Evolutionary conservation across 306 rosid genomes (phyloP).

Genomic region (Erythrophleum fordii): DNA sequence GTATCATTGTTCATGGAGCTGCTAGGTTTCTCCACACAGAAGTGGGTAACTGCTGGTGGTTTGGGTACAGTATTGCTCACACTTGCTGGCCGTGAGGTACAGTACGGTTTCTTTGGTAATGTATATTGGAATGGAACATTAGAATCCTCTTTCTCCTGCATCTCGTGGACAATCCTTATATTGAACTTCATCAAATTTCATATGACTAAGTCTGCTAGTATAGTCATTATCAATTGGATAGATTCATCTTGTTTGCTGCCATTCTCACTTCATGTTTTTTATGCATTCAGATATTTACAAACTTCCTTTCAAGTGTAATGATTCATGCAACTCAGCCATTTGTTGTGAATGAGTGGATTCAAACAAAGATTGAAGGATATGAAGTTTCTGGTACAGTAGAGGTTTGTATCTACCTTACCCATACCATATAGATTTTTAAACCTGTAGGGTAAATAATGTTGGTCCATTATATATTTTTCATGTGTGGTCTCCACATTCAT

Average conservation of each 20-base stretch:
- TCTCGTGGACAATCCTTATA: slow-evolving; percentile 7
- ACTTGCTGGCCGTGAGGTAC: slow-evolving; percentile 98
- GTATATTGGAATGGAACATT: slow-evolving; percentile 8
- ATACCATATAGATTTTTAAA: background rate
- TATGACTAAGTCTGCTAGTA: background rate
- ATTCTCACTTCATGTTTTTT: slow-evolving; percentile 45
- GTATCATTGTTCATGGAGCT: slow-evolving; percentile 95
- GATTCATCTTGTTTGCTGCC: slow-evolving; percentile 30
- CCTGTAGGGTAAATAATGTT: slow-evolving; percentile 8
- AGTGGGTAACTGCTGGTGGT: slow-evolving; percentile 99
- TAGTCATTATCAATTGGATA: slow-evolving; percentile 26
- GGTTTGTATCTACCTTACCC: slow-evolving; percentile 63
- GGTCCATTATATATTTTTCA: background rate
- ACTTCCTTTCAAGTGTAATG: slow-evolving; percentile 97
- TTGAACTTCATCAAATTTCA: slow-evolving; percentile 27
- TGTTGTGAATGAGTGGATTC: slow-evolving; percentile 93
- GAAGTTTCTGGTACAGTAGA: slow-evolving; percentile 99
- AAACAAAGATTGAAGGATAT: slow-evolving; percentile 94
- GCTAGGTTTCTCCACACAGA: slow-evolving; percentile 97
- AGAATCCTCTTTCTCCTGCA: slow-evolving; percentile 30
- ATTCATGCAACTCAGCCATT: slow-evolving; percentile 94
- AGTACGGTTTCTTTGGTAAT: slow-evolving; percentile 37
- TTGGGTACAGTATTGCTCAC: slow-evolving; percentile 95
- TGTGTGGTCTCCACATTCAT: slow-evolving; percentile 20
- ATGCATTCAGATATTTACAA: slow-evolving; percentile 84